Evolutionary conservation across 2,329 filamentous ascomycete species (phyloP).

Genomic region (Sporothrix inflata): DNA sequence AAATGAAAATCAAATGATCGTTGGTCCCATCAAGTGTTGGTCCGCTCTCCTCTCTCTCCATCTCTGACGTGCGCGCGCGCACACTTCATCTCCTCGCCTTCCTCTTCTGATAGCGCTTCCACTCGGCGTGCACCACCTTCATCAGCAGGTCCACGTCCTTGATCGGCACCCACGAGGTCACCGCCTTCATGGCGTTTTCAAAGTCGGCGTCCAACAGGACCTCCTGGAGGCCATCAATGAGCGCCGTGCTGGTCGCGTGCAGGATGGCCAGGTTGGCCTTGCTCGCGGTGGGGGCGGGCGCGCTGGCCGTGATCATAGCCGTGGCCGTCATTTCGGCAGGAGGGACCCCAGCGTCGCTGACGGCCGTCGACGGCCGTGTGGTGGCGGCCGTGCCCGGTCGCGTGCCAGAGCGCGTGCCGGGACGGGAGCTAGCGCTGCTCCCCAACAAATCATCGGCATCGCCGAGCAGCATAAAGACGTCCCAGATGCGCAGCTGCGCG

Average conservation of each 20-base stretch:
- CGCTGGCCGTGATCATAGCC: conserved; percentile 29
- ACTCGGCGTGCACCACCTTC: conserved; percentile 85
- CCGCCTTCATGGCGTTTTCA: conserved; percentile 95
- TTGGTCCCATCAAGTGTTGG: conserved; percentile 8
- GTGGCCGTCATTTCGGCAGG: conserved; percentile 15
- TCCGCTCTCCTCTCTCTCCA: conserved; percentile 41
- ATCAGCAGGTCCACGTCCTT: conserved; percentile 93
- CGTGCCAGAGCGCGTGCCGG: background rate
- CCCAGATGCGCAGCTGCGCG: conserved; percentile 94
- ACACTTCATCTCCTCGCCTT: background rate
- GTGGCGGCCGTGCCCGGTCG: background rate
- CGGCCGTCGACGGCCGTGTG: background rate
- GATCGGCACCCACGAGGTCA: conserved; percentile 92
- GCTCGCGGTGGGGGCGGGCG: conserved; percentile 54
- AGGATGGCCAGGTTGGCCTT: conserved; percentile 69
- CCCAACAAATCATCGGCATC: conserved; percentile 47
- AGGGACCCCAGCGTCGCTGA: background rate
- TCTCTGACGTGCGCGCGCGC: no score
- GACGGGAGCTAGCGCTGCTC: background rate
- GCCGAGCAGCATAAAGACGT: conserved; percentile 93
- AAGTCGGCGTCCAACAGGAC: conserved; percentile 92
- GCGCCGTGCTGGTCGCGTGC: conserved; percentile 84
- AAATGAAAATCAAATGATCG: conserved; percentile 25
- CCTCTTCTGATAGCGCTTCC: conserved; percentile 63
- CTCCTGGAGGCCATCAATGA: conserved; percentile 88